Evolutionary conservation across 805 yeast species (phyloP), one percentile per base, ranked within the genome.

Genomic region (Candida boidinii): DNA sequence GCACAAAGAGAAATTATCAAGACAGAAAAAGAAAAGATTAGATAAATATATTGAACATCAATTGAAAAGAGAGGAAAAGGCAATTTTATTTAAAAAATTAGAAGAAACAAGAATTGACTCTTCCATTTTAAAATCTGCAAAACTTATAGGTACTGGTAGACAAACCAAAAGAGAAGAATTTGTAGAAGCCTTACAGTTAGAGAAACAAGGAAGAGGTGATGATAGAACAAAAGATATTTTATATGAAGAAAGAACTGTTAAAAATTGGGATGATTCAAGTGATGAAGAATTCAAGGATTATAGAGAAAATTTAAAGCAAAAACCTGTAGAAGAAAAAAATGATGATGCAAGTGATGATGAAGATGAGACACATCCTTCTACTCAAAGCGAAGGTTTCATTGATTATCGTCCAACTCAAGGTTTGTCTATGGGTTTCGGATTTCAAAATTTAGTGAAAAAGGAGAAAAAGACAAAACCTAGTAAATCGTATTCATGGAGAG

Each of bases 31-130:
- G 65, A 71, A 82, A 60, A 62, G 97, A 37, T 60, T 90, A 28
- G 96, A 90, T 40, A 90, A 90, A 56, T 90, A 86, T 55, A 86
- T 90, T 24, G 94, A 87, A 37, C 94, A 84, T 58, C 96, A 87
- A 53, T 51, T 87, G 45, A 81, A 80, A 48, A 65, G 94, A 50
- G 95, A 90, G 53, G 97, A 90, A 58, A 83, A 83, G 55, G 82
- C 82, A 44, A 69, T 71, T 3, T 62, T 90, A 34, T 61, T 90
- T 27, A 76, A 79, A 42, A 87, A 86, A 53, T 63, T 90, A 26
- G 70, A 79, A 31, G 69, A 67, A 18, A 73, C 84, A 2, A 66
- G 69, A 36, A 68, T 90, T 29, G 95, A 88, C 49, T 75, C 95
- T 0, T 60, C 78, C 0, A 45, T 74, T 10, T 62, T 86, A 41